A percentile compares a stretch with the other conserved stretches of the same genome.
Evolutionary conservation across 2,329 filamentous ascomycete species (phyloP).

Genomic region (Claviceps citrina): DNA sequence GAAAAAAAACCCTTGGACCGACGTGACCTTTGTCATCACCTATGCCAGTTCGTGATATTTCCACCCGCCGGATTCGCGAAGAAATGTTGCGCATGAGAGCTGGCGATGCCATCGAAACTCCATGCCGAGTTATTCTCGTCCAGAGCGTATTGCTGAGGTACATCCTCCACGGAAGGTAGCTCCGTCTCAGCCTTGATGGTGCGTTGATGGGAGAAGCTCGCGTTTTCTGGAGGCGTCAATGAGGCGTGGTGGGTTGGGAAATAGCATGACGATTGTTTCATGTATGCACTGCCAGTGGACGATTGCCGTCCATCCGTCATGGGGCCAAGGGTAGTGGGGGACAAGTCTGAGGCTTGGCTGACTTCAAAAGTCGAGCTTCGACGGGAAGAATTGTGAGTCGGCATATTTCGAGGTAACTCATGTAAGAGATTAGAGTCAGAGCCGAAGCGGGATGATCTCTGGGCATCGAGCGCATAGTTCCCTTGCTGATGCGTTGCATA

Average conservation of each 20-base stretch:
- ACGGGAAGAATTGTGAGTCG: slow-evolving; percentile 8
- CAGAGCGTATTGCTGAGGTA: slow-evolving; percentile 8
- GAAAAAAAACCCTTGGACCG: no score
- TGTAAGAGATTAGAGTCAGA: slow-evolving; percentile 9
- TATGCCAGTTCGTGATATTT: slow-evolving; percentile 3
- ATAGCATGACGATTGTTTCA: slow-evolving; percentile 8
- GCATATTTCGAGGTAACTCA: slow-evolving; percentile 14
- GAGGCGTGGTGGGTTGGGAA: slow-evolving; percentile 8
- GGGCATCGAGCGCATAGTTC: slow-evolving; percentile 12
- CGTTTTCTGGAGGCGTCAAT: slow-evolving; percentile 6
- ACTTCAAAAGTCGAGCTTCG: slow-evolving; percentile 11
- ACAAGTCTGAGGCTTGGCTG: slow-evolving; percentile 8
- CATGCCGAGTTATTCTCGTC: slow-evolving; percentile 8
- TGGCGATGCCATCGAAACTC: slow-evolving; percentile 9
- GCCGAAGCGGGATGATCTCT: slow-evolving; percentile 7
- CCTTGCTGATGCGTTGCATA: slow-evolving; percentile 4
- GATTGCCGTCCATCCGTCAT: slow-evolving; percentile 7
- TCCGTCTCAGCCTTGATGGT: slow-evolving; percentile 10
- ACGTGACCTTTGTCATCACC: no score
- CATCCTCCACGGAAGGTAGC: slow-evolving; percentile 6
- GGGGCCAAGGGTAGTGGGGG: slow-evolving; percentile 5
- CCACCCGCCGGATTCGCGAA: slow-evolving; percentile 3
- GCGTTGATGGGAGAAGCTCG: slow-evolving; percentile 9
- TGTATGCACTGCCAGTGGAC: slow-evolving; percentile 3
- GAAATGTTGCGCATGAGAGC: slow-evolving; percentile 8